phyloP scores from a whole-genome alignment of 805 yeast species.

The Deakozyma indianensis region DNA sequence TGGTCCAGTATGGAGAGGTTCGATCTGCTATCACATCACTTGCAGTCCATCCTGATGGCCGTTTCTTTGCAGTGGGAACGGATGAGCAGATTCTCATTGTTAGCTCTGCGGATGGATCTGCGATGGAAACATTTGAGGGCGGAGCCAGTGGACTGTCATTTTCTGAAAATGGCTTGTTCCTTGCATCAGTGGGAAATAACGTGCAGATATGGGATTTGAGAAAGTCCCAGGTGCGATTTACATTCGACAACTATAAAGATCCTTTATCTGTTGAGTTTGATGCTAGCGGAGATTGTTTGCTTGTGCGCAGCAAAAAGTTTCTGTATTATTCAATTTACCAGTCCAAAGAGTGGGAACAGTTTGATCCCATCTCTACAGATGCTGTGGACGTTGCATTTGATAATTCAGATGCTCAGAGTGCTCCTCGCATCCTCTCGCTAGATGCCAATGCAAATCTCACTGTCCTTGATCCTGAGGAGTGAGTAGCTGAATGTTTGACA shows the following conservation, averaged over 20 bases:
- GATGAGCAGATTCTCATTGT: background rate
- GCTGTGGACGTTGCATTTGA: no score
- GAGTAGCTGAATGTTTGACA: no score
- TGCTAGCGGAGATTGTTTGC: background rate
- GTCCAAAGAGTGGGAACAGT: no score
- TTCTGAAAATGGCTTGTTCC: slow-evolving; percentile 55
- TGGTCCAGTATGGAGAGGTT: no score
- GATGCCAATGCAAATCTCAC: no score
- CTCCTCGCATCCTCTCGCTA: no score
- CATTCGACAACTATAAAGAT: background rate
- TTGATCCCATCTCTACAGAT: no score
- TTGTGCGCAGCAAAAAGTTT: no score
- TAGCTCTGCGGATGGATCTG: background rate
- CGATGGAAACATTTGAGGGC: background rate
- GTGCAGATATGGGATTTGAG: slow-evolving; percentile 38
- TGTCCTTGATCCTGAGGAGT: no score
- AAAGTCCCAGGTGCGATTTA: slow-evolving; percentile 13
- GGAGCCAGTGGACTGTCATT: slow-evolving; percentile 22
- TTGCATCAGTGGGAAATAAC: slow-evolving; percentile 19
- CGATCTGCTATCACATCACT: slow-evolving; percentile 7
- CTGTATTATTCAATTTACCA: background rate
- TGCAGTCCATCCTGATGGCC: slow-evolving; percentile 36
- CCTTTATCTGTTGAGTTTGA: background rate
- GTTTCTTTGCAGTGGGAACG: slow-evolving; percentile 28
- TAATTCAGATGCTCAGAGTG: no score